These are phyloP conservation scores for Pilatotrama ljubarskyi DNA, from an alignment of 768 basidiomycete species.

Conservation along the genomic window DNA sequence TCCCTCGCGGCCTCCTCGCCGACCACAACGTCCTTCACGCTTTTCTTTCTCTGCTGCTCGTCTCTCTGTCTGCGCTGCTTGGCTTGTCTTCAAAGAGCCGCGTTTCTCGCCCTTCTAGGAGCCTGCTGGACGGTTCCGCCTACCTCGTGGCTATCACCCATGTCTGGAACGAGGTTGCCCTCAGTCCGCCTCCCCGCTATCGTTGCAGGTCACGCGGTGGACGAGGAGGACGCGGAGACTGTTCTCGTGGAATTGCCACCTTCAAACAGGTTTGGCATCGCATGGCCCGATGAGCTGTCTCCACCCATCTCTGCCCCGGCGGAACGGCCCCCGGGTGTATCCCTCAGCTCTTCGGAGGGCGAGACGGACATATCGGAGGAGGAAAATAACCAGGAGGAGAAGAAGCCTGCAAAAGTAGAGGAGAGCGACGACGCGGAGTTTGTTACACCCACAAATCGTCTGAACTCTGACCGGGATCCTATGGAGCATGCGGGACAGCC, in stretches of 20 bases:
- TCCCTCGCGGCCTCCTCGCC: conserved; percentile 17
- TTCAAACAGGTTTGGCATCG: conserved; percentile 60
- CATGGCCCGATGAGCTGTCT: conserved; percentile 52
- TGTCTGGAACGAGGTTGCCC: conserved; percentile 39
- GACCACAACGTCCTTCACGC: not conserved
- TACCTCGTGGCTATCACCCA: conserved; percentile 23
- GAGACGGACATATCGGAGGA: conserved; percentile 54
- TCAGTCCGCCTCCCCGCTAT: conserved; percentile 52
- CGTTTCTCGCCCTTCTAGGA: conserved; percentile 9
- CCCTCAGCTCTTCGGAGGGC: conserved; percentile 50
- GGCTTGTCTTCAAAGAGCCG: not conserved
- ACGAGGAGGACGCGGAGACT: conserved; percentile 45
- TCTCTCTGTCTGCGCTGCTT: not conserved
- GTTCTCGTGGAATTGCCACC: conserved; percentile 46
- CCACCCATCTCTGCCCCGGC: conserved; percentile 40
- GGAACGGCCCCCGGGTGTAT: conserved; percentile 38
- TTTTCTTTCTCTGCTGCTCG: conserved; percentile 2
- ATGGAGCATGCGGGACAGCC: conserved; percentile 33
- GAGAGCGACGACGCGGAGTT: conserved; percentile 33
- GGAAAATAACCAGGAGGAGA: conserved; percentile 27
- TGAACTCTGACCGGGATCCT: conserved; percentile 34
- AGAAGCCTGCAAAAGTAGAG: conserved; percentile 20
- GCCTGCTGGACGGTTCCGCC: conserved; percentile 20
- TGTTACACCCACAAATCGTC: conserved; percentile 33
- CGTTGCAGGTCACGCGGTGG: conserved; percentile 39